Evolutionary conservation across 2,329 filamentous ascomycete genomes (phyloP).

Genomic region (Emydomyces testavorans): DNA sequence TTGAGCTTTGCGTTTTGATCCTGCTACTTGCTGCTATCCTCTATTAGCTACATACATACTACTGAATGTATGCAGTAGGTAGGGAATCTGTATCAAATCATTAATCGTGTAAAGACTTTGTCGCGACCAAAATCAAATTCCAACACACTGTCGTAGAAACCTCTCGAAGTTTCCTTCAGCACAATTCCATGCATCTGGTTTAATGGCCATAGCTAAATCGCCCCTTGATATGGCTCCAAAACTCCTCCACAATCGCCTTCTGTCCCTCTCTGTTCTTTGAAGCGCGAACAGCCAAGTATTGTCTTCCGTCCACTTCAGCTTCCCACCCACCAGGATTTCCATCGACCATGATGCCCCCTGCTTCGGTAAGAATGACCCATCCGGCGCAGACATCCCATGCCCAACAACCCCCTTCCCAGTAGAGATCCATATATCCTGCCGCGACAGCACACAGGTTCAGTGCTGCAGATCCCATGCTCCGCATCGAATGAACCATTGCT

Average conservation of each 20-base stretch:
- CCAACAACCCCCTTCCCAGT: conserved; percentile 56
- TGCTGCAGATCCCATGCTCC: conserved; percentile 48
- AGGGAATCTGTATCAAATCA: not conserved
- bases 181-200: not conserved
- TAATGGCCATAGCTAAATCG: conserved; percentile 25
- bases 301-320: conserved; percentile 44
- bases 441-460: conserved; percentile 52
- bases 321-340: conserved; percentile 49
- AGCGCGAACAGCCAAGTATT: conserved; percentile 38
- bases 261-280: conserved; percentile 26
- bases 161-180: not conserved
- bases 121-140: not conserved
- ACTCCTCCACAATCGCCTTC: conserved; percentile 33
- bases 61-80: too few relatives aligned
- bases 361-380: conserved; percentile 50
- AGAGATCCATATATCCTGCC: conserved; percentile 46
- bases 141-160: too few relatives aligned
- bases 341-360: conserved; percentile 49
- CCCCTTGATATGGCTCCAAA: conserved; percentile 33
- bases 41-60: too few relatives aligned
- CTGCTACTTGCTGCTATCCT: too few relatives aligned
- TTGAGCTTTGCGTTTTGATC: too few relatives aligned
- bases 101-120: not conserved
- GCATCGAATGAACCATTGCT: conserved; percentile 50
- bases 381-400: conserved; percentile 56